Evolutionary conservation across 108 stramenopile genomes (phyloP).

Genomic region (Skeletonema costatum): DNA sequence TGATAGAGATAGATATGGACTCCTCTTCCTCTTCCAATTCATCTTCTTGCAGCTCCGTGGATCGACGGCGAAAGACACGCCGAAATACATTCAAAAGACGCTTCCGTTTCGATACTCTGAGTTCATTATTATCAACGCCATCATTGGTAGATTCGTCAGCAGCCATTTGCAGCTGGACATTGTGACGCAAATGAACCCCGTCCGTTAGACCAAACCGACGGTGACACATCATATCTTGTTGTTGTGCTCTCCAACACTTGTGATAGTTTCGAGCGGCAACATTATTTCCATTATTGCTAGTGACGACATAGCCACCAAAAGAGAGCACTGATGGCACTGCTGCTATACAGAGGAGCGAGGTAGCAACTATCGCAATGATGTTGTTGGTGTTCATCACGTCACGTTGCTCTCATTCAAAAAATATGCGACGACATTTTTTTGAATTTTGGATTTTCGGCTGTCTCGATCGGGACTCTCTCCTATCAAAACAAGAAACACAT

Average conservation of each 20-base stretch:
- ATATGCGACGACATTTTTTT: too few relatives aligned
- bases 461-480: too few relatives aligned
- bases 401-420: too few relatives aligned
- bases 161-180: background rate
- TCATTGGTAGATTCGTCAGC: background rate
- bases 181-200: too few relatives aligned
- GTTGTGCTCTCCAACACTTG: background rate
- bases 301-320: background rate
- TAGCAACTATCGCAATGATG: background rate
- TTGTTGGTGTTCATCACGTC: too few relatives aligned
- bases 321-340: background rate
- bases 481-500: too few relatives aligned
- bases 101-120: background rate
- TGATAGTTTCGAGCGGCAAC: background rate
- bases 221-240: too few relatives aligned
- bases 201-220: too few relatives aligned
- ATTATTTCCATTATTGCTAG: too few relatives aligned
- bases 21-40: background rate
- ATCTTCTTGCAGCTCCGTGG: background rate
- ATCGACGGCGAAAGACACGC: background rate
- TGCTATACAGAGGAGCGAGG: background rate
- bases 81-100: background rate
- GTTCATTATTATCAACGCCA: background rate
- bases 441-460: too few relatives aligned
- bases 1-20: background rate